phyloP scores from a whole-genome alignment of 148 eudicot species.

The Fallopia convolvulus region DNA sequence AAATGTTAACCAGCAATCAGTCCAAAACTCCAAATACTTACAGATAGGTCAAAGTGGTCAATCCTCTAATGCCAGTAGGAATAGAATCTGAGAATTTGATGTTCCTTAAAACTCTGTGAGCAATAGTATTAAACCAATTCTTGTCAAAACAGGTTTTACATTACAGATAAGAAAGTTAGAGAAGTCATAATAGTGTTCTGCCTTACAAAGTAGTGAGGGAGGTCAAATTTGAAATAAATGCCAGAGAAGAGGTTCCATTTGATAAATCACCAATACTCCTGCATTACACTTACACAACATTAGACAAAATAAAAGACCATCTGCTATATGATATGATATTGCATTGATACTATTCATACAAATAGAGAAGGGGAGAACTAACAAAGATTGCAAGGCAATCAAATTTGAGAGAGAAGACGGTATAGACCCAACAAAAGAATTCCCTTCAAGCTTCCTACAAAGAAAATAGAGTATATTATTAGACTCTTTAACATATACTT shows the following conservation, averaged over 20 bases:
- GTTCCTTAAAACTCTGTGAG: conserved; percentile 54
- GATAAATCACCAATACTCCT: conserved; percentile 20
- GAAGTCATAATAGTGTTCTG: not conserved
- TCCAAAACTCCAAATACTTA: conserved; percentile 32
- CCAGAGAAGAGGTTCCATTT: conserved; percentile 13
- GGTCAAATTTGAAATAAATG: conserved; percentile 14
- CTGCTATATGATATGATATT: not conserved
- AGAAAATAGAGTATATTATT: not conserved
- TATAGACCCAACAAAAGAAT: not conserved
- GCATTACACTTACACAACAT: not conserved
- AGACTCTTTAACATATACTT: not conserved
- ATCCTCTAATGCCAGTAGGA: conserved; percentile 46
- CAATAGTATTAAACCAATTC: conserved; percentile 16
- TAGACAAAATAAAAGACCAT: not conserved
- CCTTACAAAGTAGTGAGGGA: conserved; percentile 13
- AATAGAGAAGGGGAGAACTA: conserved; percentile 15
- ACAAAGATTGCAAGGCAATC: conserved; percentile 39
- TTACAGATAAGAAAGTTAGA: not conserved
- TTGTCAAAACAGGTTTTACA: not conserved
- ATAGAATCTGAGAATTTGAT: conserved; percentile 64
- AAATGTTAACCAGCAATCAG: not conserved
- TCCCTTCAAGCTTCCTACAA: not conserved
- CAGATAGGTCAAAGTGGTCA: conserved; percentile 38
- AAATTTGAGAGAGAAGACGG: not conserved
- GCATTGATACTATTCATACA: not conserved